Evolutionary conservation across 768 basidiomycete species (phyloP).

Genomic region (Panellus pusillus): DNA sequence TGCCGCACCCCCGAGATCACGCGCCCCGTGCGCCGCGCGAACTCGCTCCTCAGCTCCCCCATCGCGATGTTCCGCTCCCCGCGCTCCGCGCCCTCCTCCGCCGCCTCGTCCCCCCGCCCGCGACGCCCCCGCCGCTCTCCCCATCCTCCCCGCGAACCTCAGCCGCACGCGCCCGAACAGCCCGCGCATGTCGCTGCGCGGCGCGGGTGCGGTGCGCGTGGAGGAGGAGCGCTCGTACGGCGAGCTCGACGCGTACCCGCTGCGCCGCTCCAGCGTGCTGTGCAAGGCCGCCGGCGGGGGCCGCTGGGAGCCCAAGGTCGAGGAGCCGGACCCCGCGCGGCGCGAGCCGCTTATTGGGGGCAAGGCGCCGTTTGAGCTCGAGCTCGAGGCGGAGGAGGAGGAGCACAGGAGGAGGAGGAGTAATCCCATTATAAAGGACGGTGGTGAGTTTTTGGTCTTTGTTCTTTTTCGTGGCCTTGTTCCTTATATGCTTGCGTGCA

Average conservation of each 20-base stretch:
- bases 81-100: conserved; percentile 31
- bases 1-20: conserved; percentile 27
- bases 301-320: conserved; percentile 72
- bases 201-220: conserved; percentile 35
- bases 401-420: conserved; percentile 46
- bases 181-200: conserved; percentile 29
- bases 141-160: conserved; percentile 31
- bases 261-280: conserved; percentile 60
- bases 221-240: conserved; percentile 56
- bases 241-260: conserved; percentile 73
- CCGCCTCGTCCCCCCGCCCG: conserved; percentile 25
- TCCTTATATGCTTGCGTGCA: conserved; percentile 19
- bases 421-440: conserved; percentile 69
- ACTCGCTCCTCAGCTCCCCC: conserved; percentile 34
- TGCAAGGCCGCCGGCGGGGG: conserved; percentile 83
- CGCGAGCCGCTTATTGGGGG: conserved; percentile 64
- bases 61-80: conserved; percentile 41
- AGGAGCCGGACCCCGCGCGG: conserved; percentile 43
- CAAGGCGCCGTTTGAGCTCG: conserved; percentile 67
- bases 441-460: conserved; percentile 32
- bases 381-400: conserved; percentile 66
- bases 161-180: conserved; percentile 27
- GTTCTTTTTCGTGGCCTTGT: neutral
- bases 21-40: conserved; percentile 32
- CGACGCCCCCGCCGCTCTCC: conserved; percentile 23